These are phyloP conservation scores for Aspergillus clavatus DNA, from an alignment of 2,329 filamentous ascomycete species.

Conservation along the genomic window DNA sequence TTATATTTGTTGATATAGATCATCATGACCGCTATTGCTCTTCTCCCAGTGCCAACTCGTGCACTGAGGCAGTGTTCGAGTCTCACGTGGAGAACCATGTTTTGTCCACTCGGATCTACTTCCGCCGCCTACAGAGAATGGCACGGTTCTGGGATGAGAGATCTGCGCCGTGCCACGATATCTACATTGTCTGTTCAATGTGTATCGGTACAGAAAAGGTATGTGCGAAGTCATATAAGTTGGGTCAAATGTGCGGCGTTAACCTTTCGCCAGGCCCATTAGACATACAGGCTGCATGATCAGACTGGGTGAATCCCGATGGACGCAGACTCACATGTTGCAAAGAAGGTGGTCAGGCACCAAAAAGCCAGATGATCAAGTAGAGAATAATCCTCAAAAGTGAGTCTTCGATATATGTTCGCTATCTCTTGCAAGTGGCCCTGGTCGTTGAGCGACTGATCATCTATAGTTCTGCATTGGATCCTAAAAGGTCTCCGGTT, in stretches of 20 bases:
- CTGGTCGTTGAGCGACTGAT: constrained; percentile 3
- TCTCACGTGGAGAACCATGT: neutral
- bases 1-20: neutral
- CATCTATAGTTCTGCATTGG: constrained; percentile 12
- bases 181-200: constrained; percentile 4
- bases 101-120: neutral
- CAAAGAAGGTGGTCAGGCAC: constrained; percentile 23
- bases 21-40: constrained; percentile 13
- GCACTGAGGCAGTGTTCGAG: constrained; percentile 8
- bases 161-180: constrained; percentile 5
- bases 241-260: neutral
- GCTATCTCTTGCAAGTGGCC: neutral
- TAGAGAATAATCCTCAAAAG: constrained; percentile 12
- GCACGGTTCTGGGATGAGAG: constrained; percentile 1
- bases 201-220: constrained; percentile 2
- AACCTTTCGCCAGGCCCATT: neutral
- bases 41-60: constrained; percentile 9
- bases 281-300: neutral
- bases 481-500: constrained; percentile 28
- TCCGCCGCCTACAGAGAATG: constrained; percentile 2
- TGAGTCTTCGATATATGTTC: constrained; percentile 7
- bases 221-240: neutral
- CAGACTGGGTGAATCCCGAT: neutral
- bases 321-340: constrained; percentile 4
- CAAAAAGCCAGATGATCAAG: constrained; percentile 18